phyloP scores from a whole-genome alignment of 2,329 filamentous ascomycete species.

The Phaeosphaeriaceae sp. region DNA sequence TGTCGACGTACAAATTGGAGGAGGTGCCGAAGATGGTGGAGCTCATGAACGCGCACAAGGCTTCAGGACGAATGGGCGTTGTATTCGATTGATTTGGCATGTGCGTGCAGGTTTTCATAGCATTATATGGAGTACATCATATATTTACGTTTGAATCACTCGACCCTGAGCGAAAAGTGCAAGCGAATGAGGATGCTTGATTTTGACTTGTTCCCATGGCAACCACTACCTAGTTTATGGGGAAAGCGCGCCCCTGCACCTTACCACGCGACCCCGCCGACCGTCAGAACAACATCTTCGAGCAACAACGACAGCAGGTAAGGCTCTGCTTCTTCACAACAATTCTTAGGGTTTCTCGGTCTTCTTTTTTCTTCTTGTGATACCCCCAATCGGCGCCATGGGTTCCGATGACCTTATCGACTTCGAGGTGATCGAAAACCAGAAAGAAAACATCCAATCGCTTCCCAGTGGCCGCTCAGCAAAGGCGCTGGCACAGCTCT shows the following conservation, averaged over 20 bases:
- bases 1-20: slow-evolving; percentile 37
- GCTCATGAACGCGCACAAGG: slow-evolving; percentile 41
- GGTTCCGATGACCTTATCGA: slow-evolving; percentile 58
- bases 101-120: not conserved
- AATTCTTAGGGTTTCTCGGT: slow-evolving; percentile 14
- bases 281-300: slow-evolving; percentile 15
- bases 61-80: slow-evolving; percentile 40
- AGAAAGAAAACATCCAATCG: slow-evolving; percentile 98
- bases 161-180: not conserved
- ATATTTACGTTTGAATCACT: no score
- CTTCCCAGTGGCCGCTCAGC: slow-evolving; percentile 89
- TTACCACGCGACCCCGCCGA: slow-evolving; percentile 25
- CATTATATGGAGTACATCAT: not conserved
- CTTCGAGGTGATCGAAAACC: slow-evolving; percentile 93
- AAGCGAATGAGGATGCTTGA: not conserved
- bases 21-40: slow-evolving; percentile 46
- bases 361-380: slow-evolving; percentile 23
- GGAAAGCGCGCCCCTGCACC: slow-evolving; percentile 23
- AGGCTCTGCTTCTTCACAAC: slow-evolving; percentile 13
- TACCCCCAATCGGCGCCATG: slow-evolving; percentile 46
- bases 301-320: slow-evolving; percentile 27
- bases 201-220: slow-evolving; percentile 9
- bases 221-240: slow-evolving; percentile 22
- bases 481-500: slow-evolving; percentile 82
- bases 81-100: slow-evolving; percentile 26